These are phyloP conservation scores for Phytophthora cryptogea DNA, from an alignment of 352 stramenopile genomes.

Conservation along the genomic window DNA sequence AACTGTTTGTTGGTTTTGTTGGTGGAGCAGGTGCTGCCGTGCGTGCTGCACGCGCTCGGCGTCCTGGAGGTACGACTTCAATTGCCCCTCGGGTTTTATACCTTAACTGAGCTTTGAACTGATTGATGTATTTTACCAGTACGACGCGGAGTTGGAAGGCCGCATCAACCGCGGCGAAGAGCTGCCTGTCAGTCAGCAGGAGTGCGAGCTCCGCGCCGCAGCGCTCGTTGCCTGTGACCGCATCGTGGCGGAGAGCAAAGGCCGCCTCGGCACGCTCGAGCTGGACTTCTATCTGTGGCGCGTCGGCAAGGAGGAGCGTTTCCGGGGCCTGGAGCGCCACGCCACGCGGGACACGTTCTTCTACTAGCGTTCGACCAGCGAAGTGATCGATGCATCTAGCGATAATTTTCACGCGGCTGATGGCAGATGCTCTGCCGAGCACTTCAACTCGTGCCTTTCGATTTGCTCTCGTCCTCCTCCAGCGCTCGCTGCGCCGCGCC, in stretches of 20 bases:
- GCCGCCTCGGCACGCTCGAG: slow-evolving; percentile 45
- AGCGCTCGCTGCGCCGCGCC: neutral
- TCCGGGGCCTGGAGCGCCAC: slow-evolving; percentile 71
- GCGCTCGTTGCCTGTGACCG: slow-evolving; percentile 69
- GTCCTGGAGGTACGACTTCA: slow-evolving; percentile 58
- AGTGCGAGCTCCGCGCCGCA: slow-evolving; percentile 72
- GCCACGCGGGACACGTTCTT: slow-evolving; percentile 73
- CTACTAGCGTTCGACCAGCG: slow-evolving; percentile 43
- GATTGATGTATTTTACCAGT: slow-evolving; percentile 37
- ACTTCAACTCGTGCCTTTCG: slow-evolving; percentile 24
- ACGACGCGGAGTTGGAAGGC: slow-evolving; percentile 51
- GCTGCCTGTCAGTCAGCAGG: slow-evolving; percentile 44
- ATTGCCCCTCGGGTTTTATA: neutral
- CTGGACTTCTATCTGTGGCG: slow-evolving; percentile 80
- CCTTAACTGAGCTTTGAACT: slow-evolving; percentile 10
- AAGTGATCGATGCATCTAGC: neutral
- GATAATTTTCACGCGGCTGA: slow-evolving; percentile 32
- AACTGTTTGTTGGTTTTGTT: slow-evolving; percentile 1
- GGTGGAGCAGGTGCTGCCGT: slow-evolving; percentile 57
- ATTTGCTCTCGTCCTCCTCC: slow-evolving; percentile 14
- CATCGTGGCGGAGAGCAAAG: slow-evolving; percentile 63
- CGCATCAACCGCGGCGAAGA: slow-evolving; percentile 55
- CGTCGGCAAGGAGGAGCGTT: slow-evolving; percentile 73
- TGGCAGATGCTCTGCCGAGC: slow-evolving; percentile 19
- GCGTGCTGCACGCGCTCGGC: slow-evolving; percentile 69